Base-by-base conservation (phyloP, 2,329 filamentous ascomycete genomes). In the Neurospora sp. region DNA sequence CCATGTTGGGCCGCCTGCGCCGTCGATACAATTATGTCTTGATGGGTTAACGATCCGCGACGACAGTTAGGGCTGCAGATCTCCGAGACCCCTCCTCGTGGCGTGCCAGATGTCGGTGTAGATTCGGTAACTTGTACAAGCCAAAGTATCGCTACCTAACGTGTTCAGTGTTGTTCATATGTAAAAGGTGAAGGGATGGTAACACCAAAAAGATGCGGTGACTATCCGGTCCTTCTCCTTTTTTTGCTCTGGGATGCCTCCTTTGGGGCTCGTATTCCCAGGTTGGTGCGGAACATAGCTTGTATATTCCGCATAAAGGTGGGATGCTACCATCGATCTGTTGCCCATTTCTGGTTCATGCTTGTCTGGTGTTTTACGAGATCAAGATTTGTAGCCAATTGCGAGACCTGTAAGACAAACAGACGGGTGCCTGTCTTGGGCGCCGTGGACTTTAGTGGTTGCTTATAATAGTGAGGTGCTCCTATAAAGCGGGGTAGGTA, bases 101-200 rank as follows among this genome's bases (percentile, higher is more conserved):
- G 52, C 38, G 70, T 66, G 70, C 66, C 70, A 71, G 70, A 71
- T 67, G 70, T 71, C 70, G 70, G 70, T 71, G 70, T 68, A 67
- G 36, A 62, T 68, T 67, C 46, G 69, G 67, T 52, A 62, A 33
- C 33, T 6, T 36, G 33, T 36, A 36, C 33, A 36, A 36, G 33
- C 28, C 8, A n/a, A 33, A 36, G 52, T 62, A 62, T 62, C 23
- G 52, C 52, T 62, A 62, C 52, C 52, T 62, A 62, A 33, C 52
- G 19, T 52, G 43, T 52, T 52, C 43, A 52, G 19, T 28, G 43
- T 28, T 52, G 28, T 62, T 62, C 52, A 15, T 33, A 28, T 28
- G 17, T 17, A 33, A 36, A 62, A 6, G 52, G 28, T 62, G 52
- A 62, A 10, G 52, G 52, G 52, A 36, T 4, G 28, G 52, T 62